These are phyloP conservation scores for Crithidia mellificae DNA, from an alignment of 208 protist genomes.

Conservation along the genomic window DNA sequence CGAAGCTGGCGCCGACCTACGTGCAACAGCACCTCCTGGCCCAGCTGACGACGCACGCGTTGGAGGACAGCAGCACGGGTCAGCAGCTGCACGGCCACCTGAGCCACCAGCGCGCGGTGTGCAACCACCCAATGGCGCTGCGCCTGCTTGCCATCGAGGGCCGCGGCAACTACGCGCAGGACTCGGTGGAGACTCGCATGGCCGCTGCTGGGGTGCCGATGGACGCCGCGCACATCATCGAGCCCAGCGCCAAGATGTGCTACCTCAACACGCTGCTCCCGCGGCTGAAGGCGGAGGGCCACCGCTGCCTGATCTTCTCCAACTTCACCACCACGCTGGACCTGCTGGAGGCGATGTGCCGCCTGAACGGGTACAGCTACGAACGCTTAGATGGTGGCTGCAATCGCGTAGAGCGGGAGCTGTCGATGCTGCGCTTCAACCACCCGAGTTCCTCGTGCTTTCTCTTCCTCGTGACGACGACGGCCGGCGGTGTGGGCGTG, in stretches of 20 bases:
- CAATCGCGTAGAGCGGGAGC: slow-evolving; percentile 86
- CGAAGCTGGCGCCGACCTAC: slow-evolving; percentile 68
- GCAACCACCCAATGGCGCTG: slow-evolving; percentile 83
- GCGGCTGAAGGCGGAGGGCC: slow-evolving; percentile 70
- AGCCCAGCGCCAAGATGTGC: slow-evolving; percentile 91
- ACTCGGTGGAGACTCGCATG: slow-evolving; percentile 47
- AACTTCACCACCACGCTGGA: slow-evolving; percentile 91
- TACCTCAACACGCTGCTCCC: slow-evolving; percentile 93
- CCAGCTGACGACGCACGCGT: slow-evolving; percentile 52
- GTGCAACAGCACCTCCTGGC: slow-evolving; percentile 79
- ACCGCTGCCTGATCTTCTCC: slow-evolving; percentile 90
- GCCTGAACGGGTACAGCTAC: slow-evolving; percentile 71
- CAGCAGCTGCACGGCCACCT: slow-evolving; percentile 54
- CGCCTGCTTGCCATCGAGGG: slow-evolving; percentile 62
- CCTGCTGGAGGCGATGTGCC: slow-evolving; percentile 81
- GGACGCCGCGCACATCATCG: slow-evolving; percentile 63
- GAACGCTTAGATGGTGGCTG: slow-evolving; percentile 84
- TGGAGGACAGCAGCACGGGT: slow-evolving; percentile 41
- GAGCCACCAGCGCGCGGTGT: slow-evolving; percentile 80
- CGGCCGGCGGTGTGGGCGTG: slow-evolving; percentile 98
- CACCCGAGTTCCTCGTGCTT: slow-evolving; percentile 85
- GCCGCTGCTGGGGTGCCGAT: slow-evolving; percentile 57
- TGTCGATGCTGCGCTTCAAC: slow-evolving; percentile 95
- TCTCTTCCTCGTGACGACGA: slow-evolving; percentile 97
- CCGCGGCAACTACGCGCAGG: slow-evolving; percentile 21